Evolutionary conservation across 495 filamentous ascomycete species (phyloP).

Genomic region (Peziza echinospora): DNA sequence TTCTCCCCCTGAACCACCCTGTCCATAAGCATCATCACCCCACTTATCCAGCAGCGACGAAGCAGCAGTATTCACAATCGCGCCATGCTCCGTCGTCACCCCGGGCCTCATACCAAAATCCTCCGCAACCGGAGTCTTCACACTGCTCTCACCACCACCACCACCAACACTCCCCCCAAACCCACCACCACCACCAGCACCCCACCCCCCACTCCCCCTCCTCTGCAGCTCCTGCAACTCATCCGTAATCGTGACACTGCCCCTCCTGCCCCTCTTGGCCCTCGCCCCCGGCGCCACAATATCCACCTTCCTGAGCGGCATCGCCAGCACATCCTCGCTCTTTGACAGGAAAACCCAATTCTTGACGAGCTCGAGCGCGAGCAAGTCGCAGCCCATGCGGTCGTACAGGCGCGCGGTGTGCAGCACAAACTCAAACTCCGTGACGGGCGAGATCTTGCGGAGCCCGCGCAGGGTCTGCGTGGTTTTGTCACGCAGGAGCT

Average conservation of each 20-base stretch:
- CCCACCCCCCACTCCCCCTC: conserved; percentile 14
- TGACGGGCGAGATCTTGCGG: conserved; percentile 52
- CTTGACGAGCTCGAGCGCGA: conserved; percentile 65
- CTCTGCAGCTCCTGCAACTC: conserved; percentile 2
- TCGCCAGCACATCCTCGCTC: conserved; percentile 21
- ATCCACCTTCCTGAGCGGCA: conserved; percentile 18
- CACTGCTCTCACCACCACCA: conserved; percentile 78
- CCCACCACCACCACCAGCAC: not conserved
- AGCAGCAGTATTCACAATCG: conserved; percentile 30
- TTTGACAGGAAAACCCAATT: conserved; percentile 69
- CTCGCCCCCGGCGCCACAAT: conserved; percentile 39
- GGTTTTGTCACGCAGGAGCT: conserved; percentile 65
- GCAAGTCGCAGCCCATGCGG: conserved; percentile 88
- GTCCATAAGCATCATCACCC: conserved; percentile 49
- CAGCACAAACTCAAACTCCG: conserved; percentile 76
- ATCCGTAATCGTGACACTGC: conserved; percentile 64
- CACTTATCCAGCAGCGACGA: conserved; percentile 32
- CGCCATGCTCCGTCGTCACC: no score
- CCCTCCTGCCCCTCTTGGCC: conserved; percentile 39
- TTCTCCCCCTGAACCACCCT: conserved; percentile 47
- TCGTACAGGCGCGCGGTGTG: conserved; percentile 76
- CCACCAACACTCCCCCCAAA: conserved; percentile 44
- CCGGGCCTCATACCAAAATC: conserved; percentile 23
- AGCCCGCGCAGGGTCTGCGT: conserved; percentile 69
- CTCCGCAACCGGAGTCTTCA: conserved; percentile 27